phyloP scores from a whole-genome alignment of 345 rosid genomes.

The Physaria fendleri region DNA sequence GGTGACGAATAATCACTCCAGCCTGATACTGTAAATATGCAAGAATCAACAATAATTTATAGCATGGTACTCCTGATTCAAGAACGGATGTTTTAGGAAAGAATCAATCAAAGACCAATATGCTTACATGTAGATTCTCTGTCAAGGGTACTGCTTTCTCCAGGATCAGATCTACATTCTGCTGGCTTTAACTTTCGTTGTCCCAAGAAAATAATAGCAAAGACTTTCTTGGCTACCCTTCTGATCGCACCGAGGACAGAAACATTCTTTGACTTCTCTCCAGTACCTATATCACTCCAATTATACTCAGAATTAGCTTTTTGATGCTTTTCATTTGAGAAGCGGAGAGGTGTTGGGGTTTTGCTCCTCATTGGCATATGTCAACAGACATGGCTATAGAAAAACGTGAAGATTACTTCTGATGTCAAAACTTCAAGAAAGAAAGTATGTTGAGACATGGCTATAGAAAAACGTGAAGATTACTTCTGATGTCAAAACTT shows the following conservation, averaged over 20 bases:
- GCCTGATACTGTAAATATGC: slow-evolving; percentile 32
- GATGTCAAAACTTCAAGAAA: slow-evolving; percentile 2
- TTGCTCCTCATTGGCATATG: slow-evolving; percentile 41
- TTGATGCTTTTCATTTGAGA: slow-evolving; percentile 18
- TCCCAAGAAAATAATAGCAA: slow-evolving; percentile 31
- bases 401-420: slow-evolving; percentile 10
- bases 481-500: slow-evolving; percentile 15
- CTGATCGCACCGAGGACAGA: slow-evolving; percentile 22
- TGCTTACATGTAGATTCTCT: slow-evolving; percentile 53
- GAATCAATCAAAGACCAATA: background rate
- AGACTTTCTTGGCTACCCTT: slow-evolving; percentile 43
- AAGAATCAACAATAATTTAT: background rate
- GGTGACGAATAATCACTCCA: slow-evolving; percentile 46
- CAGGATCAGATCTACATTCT: slow-evolving; percentile 31
- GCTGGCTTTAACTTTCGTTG: slow-evolving; percentile 16
- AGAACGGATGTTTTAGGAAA: background rate
- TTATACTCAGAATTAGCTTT: slow-evolving; percentile 4
- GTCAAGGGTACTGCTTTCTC: slow-evolving; percentile 21
- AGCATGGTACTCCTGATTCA: slow-evolving; percentile 15
- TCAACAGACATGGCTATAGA: slow-evolving; percentile 27
- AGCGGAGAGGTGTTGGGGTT: slow-evolving; percentile 21
- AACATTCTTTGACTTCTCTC: background rate
- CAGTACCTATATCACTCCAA: slow-evolving; percentile 16
- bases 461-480: background rate
- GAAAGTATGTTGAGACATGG: slow-evolving; percentile 17